These are phyloP conservation scores for Ophiostoma pallidulum DNA, from an alignment of 2,329 filamentous ascomycete genomes.

Conservation along the genomic window DNA sequence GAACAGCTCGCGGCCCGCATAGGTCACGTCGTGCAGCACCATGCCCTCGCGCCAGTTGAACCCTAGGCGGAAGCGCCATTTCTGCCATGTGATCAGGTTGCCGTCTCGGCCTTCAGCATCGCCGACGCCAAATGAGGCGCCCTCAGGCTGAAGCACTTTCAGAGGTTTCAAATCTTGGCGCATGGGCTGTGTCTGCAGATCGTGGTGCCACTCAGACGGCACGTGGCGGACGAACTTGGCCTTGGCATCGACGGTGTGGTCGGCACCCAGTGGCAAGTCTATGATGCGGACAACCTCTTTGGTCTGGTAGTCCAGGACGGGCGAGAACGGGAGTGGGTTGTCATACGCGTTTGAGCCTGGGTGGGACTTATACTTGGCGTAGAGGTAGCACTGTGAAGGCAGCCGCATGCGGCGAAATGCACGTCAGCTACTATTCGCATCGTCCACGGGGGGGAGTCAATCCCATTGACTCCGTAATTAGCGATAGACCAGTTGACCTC, in stretches of 20 bases:
- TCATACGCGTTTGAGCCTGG: conserved; percentile 47
- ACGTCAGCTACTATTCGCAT: no score
- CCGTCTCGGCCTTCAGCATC: conserved; percentile 28
- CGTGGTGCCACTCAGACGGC: conserved; percentile 36
- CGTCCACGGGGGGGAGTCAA: no score
- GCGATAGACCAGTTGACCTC: no score
- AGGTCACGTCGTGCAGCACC: conserved; percentile 59
- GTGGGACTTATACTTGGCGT: conserved; percentile 1
- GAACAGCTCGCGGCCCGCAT: conserved; percentile 51
- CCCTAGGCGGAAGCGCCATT: conserved; percentile 60
- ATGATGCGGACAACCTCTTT: conserved; percentile 33
- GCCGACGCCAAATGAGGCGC: conserved; percentile 35
- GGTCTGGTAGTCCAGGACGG: conserved; percentile 40
- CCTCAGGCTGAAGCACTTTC: conserved; percentile 13
- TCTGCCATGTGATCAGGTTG: conserved; percentile 49
- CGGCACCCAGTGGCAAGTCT: conserved; percentile 33
- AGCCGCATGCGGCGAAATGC: no score
- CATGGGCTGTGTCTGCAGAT: background rate
- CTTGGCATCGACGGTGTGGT: conserved; percentile 21
- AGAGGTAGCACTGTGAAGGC: conserved; percentile 6
- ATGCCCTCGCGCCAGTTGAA: conserved; percentile 64
- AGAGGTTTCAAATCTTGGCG: background rate
- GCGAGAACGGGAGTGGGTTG: conserved; percentile 43
- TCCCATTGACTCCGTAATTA: no score
- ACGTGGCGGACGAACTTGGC: conserved; percentile 31